Percentiles rank a stretch among this genome's conserved stretches.
phyloP scores from a whole-genome alignment of 192 early-diverging fungal genomes.

The Chytriomyces sp. region DNA sequence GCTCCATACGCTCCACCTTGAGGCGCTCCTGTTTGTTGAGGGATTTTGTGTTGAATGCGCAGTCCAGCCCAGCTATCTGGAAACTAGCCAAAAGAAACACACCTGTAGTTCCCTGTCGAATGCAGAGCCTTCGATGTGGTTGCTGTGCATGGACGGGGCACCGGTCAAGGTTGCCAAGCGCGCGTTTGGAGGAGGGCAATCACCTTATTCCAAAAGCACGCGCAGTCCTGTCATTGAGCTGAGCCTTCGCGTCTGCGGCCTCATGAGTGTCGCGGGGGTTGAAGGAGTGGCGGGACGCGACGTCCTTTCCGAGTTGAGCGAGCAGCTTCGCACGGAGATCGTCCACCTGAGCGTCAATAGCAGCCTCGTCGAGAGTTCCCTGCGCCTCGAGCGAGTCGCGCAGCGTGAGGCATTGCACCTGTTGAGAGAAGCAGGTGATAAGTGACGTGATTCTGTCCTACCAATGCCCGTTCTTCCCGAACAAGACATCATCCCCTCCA shows the following conservation, averaged over 20 bases:
- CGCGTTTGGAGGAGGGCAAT: background rate
- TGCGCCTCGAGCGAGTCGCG: slow-evolving; percentile 77
- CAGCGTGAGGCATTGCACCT: slow-evolving; percentile 75
- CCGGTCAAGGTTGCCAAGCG: background rate
- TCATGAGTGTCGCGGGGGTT: slow-evolving; percentile 72
- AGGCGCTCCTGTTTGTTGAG: slow-evolving; percentile 28
- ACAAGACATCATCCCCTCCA: no score
- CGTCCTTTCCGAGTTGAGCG: slow-evolving; percentile 44
- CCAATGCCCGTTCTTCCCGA: no score
- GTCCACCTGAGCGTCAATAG: slow-evolving; percentile 67
- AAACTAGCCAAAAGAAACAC: background rate
- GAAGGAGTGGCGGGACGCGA: slow-evolving; percentile 40
- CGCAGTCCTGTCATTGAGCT: slow-evolving; percentile 65
- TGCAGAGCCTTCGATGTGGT: slow-evolving; percentile 71
- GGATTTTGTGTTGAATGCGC: background rate
- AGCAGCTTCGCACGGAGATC: slow-evolving; percentile 63
- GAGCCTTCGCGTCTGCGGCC: slow-evolving; percentile 68
- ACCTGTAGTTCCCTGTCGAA: slow-evolving; percentile 77
- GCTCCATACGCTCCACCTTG: slow-evolving; percentile 41
- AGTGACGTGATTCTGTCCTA: no score
- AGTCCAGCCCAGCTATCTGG: background rate
- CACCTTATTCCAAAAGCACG: slow-evolving; percentile 67
- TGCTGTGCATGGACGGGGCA: slow-evolving; percentile 11
- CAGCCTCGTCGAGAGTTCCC: slow-evolving; percentile 59
- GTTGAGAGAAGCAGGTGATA: slow-evolving; percentile 19